A percentile compares a stretch with the other conserved stretches of the same genome.
phyloP scores from a whole-genome alignment of 2,329 filamentous ascomycete genomes.

The Trichoderma afroharzianum region DNA sequence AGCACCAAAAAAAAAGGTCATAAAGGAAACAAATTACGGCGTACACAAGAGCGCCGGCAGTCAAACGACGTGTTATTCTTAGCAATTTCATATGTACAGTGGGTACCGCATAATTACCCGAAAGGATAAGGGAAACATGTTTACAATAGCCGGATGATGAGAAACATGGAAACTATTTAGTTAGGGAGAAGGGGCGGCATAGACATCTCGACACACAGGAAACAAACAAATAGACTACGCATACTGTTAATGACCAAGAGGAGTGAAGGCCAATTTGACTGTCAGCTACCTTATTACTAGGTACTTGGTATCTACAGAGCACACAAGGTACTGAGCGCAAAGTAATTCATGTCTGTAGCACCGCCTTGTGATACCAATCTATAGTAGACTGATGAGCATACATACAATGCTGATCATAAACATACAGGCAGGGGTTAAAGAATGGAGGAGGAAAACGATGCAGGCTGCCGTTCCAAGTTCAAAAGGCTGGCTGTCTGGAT shows the following conservation, averaged over 20 bases:
- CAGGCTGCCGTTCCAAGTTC: neutral
- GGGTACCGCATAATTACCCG: slow-evolving; percentile 11
- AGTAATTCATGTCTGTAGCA: neutral
- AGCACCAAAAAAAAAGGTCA: slow-evolving; percentile 19
- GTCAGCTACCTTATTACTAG: neutral
- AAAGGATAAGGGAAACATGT: slow-evolving; percentile 15
- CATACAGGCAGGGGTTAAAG: too few relatives aligned
- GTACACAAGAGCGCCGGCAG: slow-evolving; percentile 14
- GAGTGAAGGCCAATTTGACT: neutral
- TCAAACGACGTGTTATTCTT: slow-evolving; percentile 22
- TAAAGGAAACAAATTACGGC: slow-evolving; percentile 25
- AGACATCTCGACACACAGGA: slow-evolving; percentile 18
- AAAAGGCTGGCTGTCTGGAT: neutral
- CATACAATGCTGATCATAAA: too few relatives aligned
- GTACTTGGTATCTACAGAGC: neutral
- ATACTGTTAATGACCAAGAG: neutral
- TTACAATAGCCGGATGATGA: slow-evolving; percentile 12
- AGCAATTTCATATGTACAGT: slow-evolving; percentile 24
- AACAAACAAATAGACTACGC: slow-evolving; percentile 15
- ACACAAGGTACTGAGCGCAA: neutral
- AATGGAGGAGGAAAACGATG: neutral
- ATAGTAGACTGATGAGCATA: neutral
- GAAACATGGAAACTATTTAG: slow-evolving; percentile 8
- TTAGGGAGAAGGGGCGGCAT: slow-evolving; percentile 3
- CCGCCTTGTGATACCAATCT: neutral